phyloP scores from a whole-genome alignment of 345 rosid species.

The Theobroma cacao region DNA sequence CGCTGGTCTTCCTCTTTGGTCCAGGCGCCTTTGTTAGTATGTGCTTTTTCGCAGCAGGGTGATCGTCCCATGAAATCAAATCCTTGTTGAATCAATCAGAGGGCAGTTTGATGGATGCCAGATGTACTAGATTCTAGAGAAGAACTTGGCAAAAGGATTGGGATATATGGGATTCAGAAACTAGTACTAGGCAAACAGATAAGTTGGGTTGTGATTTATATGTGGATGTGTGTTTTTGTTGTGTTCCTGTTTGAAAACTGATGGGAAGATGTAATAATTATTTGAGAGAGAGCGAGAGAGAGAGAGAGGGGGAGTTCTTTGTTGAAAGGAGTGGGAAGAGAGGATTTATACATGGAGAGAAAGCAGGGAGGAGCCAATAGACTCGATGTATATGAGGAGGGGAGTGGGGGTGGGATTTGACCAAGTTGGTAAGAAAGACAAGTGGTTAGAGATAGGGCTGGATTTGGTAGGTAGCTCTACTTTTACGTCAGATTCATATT shows the following conservation, averaged over 20 bases:
- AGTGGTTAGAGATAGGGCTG: conserved; percentile 46
- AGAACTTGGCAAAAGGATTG: neutral
- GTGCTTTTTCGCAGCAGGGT: conserved; percentile 86
- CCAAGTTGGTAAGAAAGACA: conserved; percentile 54
- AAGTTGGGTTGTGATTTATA: neutral
- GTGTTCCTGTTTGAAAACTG: neutral
- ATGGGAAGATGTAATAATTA: neutral
- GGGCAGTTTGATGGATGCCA: too few species aligned
- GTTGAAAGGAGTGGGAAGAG: neutral
- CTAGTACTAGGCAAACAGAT: neutral
- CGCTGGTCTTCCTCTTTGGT: conserved; percentile 86
- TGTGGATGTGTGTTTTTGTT: neutral
- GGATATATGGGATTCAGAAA: neutral
- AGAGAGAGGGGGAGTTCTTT: neutral
- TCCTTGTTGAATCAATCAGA: too few species aligned
- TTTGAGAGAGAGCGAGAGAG: neutral
- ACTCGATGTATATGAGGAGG: neutral
- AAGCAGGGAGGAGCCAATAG: neutral
- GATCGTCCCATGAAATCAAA: conserved; percentile 65
- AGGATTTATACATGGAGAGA: conserved; percentile 6
- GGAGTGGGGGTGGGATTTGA: conserved; percentile 32
- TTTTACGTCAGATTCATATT: conserved; percentile 35
- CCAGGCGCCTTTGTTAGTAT: conserved; percentile 94
- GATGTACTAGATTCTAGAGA: neutral
- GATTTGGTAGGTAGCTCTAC: conserved; percentile 59